Conservation (phyloP, 208 protist genomes). For the Herpetomonas muscarum region DNA sequence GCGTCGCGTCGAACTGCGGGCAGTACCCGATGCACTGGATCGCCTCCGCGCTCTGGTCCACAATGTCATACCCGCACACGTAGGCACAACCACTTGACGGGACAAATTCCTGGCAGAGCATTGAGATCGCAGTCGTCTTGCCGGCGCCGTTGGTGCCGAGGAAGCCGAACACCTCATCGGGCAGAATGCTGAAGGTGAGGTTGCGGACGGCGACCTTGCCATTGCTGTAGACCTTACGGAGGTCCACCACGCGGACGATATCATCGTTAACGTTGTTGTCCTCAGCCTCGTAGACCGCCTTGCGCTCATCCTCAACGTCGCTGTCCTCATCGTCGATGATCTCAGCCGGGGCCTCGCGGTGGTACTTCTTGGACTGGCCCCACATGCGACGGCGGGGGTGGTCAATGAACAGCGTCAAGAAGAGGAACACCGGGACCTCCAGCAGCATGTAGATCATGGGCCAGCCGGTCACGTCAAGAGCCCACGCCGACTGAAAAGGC, state of each 20-base stretch:
- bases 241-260: slow-evolving; percentile 24
- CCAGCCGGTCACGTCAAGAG: slow-evolving; percentile 20
- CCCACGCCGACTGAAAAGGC: slow-evolving; percentile 3
- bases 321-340: slow-evolving; percentile 19
- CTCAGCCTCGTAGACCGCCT: slow-evolving; percentile 13
- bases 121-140: slow-evolving; percentile 63
- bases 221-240: slow-evolving; percentile 25
- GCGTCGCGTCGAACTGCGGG: slow-evolving; percentile 88
- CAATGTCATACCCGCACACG: slow-evolving; percentile 39
- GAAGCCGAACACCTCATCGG: slow-evolving; percentile 58
- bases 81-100: slow-evolving; percentile 34
- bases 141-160: slow-evolving; percentile 72
- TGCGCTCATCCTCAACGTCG: slow-evolving; percentile 23
- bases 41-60: slow-evolving; percentile 23
- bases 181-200: slow-evolving; percentile 42
- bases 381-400: slow-evolving; percentile 17
- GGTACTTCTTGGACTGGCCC: slow-evolving; percentile 7
- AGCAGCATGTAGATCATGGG: slow-evolving; percentile 22
- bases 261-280: slow-evolving; percentile 17
- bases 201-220: slow-evolving; percentile 32
- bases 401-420: slow-evolving; percentile 33
- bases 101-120: slow-evolving; percentile 48
- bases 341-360: slow-evolving; percentile 10
- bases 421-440: slow-evolving; percentile 23
- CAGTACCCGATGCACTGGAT: slow-evolving; percentile 78